Conservation (phyloP, 2,329 filamentous ascomycete genomes). For the Trichophyton rubrum region DNA sequence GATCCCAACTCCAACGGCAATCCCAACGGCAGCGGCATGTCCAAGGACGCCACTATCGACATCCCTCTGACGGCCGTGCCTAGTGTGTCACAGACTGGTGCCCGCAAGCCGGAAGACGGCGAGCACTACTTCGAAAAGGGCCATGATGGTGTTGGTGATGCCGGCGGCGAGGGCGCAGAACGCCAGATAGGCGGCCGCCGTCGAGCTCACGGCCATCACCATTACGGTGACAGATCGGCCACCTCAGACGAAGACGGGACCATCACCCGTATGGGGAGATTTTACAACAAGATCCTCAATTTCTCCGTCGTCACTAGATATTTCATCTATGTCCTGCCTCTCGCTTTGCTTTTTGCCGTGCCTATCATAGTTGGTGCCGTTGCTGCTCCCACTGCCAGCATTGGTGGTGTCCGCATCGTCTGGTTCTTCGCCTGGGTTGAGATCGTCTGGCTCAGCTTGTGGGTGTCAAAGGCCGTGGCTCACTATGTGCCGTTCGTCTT, state of each 20-base stretch:
- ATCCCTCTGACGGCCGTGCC: slow-evolving; percentile 48
- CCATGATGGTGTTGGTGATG: slow-evolving; percentile 12
- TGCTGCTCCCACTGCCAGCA: slow-evolving; percentile 34
- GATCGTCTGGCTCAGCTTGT: slow-evolving; percentile 51
- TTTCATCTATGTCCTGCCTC: slow-evolving; percentile 48
- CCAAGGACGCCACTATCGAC: slow-evolving; percentile 46
- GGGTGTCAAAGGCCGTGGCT: slow-evolving; percentile 49
- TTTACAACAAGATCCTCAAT: slow-evolving; percentile 50
- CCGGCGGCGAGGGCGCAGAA: neutral
- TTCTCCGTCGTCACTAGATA: slow-evolving; percentile 53
- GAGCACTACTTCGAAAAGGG: slow-evolving; percentile 26
- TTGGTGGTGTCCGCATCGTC: slow-evolving; percentile 44
- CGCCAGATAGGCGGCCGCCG: slow-evolving; percentile 21
- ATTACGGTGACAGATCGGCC: slow-evolving; percentile 21
- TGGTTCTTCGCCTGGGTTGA: slow-evolving; percentile 56
- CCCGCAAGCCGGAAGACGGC: slow-evolving; percentile 30
- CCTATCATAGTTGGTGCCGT: slow-evolving; percentile 52
- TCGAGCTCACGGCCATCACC: slow-evolving; percentile 19
- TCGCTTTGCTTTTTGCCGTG: slow-evolving; percentile 47
- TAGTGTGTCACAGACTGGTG: slow-evolving; percentile 36
- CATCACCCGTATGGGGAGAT: slow-evolving; percentile 45
- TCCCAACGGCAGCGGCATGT: slow-evolving; percentile 9
- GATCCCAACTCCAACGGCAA: slow-evolving; percentile 21
- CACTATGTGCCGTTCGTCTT: slow-evolving; percentile 48
- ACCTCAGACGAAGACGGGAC: slow-evolving; percentile 41